Percentiles rank a stretch among this genome's conserved stretches.
These are phyloP conservation scores for Pseudogymnoascus sp. DNA, from an alignment of 2,329 filamentous ascomycete genomes.

Conservation along the genomic window DNA sequence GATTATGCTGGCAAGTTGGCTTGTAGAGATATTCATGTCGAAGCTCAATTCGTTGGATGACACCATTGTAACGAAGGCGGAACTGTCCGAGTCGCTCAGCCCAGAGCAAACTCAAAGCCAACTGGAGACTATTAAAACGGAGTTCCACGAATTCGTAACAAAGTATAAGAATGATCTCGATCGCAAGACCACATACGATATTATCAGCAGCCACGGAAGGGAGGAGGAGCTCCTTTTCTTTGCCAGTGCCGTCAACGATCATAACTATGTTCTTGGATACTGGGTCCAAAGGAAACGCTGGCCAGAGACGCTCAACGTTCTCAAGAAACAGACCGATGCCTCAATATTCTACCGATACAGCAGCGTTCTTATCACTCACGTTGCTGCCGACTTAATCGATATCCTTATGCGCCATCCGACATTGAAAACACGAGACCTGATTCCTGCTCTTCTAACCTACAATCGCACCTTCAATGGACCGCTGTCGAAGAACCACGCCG, in stretches of 20 bases:
- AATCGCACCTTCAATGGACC: conserved; percentile 68
- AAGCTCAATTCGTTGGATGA: conserved; percentile 94
- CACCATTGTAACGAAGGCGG: conserved; percentile 81
- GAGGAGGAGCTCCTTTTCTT: conserved; percentile 91
- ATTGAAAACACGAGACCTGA: conserved; percentile 77
- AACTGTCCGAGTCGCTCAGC: conserved; percentile 65
- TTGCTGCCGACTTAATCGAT: conserved; percentile 80
- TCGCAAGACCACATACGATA: conserved; percentile 85
- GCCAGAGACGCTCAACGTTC: conserved; percentile 75
- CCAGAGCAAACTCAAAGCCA: conserved; percentile 65
- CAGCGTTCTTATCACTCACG: conserved; percentile 90
- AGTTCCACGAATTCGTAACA: conserved; percentile 82
- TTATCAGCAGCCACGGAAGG: conserved; percentile 89
- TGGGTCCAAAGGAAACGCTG: conserved; percentile 96
- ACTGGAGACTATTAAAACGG: conserved; percentile 61
- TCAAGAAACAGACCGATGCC: conserved; percentile 87
- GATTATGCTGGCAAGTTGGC: conserved; percentile 91
- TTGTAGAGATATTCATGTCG: conserved; percentile 94
- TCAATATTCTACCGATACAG: conserved; percentile 96
- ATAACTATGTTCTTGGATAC: conserved; percentile 90
- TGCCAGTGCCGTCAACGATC: conserved; percentile 81
- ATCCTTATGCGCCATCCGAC: conserved; percentile 88
- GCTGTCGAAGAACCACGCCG: conserved; percentile 75
- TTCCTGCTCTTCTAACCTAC: conserved; percentile 90
- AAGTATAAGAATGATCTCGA: conserved; percentile 85